phyloP scores from a whole-genome alignment of 2,329 filamentous ascomycete genomes.

The Pseudogymnoascus sp. region DNA sequence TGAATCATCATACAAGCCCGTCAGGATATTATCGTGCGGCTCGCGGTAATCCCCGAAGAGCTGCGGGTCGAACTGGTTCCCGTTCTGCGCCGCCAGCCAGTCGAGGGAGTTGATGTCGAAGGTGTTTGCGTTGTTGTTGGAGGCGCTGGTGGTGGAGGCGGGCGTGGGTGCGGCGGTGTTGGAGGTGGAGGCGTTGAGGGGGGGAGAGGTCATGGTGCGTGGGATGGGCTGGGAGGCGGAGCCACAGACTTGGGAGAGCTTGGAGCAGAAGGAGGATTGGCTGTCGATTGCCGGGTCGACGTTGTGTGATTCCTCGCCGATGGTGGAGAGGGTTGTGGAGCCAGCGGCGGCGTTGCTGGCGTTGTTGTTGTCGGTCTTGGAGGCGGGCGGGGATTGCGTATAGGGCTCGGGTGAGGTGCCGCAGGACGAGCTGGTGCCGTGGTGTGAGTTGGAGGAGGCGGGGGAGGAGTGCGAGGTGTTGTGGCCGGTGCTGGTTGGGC shows the following conservation, averaged over 20 bases:
- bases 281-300: constrained; percentile 28
- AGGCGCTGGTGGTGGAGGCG: constrained; percentile 15
- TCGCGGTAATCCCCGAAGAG: constrained; percentile 91
- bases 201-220: constrained; percentile 31
- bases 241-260: constrained; percentile 47
- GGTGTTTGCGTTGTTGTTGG: constrained; percentile 20
- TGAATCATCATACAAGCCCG: constrained; percentile 51
- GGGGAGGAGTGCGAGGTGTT: constrained; percentile 56
- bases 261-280: constrained; percentile 46
- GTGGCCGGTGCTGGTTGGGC: constrained; percentile 28
- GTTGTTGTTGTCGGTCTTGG: constrained; percentile 44
- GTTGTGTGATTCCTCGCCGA: constrained; percentile 52
- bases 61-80: constrained; percentile 80
- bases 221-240: constrained; percentile 43
- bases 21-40: constrained; percentile 73
- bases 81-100: constrained; percentile 72
- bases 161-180: not conserved
- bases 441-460: constrained; percentile 51
- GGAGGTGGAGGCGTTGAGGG: constrained; percentile 14
- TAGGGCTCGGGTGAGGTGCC: constrained; percentile 71
- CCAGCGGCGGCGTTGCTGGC: not conserved
- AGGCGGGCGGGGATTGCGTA: constrained; percentile 60
- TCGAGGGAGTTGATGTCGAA: constrained; percentile 52
- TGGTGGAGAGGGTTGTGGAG: constrained; percentile 44
- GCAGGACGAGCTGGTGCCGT: constrained; percentile 56